Conservation (phyloP, 75 land plant species). For the Pinus albicaulis region DNA sequence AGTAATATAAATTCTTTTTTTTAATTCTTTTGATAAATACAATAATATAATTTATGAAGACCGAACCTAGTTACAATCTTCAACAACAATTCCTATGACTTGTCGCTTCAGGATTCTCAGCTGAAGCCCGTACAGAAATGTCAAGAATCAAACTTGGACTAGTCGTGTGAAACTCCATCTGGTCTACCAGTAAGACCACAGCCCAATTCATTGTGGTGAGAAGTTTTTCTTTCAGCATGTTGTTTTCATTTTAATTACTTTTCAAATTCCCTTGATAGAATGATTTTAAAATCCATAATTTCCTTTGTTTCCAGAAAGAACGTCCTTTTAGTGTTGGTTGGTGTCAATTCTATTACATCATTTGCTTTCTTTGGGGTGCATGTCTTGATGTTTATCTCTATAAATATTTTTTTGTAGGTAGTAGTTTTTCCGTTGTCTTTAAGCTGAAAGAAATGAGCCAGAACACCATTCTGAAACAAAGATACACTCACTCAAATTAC, state of each 20-base stretch:
- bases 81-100: no score
- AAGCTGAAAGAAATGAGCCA: slow-evolving; percentile 1
- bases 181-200: background rate
- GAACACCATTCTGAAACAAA: background rate
- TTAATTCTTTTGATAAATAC: no score
- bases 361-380: background rate
- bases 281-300: background rate
- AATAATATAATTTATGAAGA: no score
- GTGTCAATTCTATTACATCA: background rate
- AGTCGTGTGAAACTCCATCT: background rate
- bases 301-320: background rate
- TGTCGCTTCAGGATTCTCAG: no score
- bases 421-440: background rate
- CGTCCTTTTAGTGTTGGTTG: background rate
- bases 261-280: background rate
- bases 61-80: no score
- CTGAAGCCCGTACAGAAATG: background rate
- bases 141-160: background rate
- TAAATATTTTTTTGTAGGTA: background rate
- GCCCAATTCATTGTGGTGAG: background rate
- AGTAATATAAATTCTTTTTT: no score
- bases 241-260: background rate
- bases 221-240: background rate
- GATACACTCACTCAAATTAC: background rate
- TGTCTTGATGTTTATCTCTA: background rate